Evolutionary conservation across 768 basidiomycete species (phyloP), one percentile per base, ranked within the genome.

Genomic region (Tricholoma hemisulphureum): DNA sequence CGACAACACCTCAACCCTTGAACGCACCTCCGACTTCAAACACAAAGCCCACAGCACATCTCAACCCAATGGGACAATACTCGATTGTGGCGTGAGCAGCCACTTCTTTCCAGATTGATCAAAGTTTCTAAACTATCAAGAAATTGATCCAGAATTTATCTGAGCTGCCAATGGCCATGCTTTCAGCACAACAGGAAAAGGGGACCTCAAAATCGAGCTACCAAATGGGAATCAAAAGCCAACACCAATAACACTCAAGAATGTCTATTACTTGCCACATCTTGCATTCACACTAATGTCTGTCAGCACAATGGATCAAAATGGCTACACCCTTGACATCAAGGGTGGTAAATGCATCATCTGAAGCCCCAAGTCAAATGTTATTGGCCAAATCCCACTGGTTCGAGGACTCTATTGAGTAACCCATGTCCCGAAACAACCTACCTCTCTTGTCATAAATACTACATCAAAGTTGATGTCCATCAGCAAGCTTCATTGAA

Each of bases 251-350:
- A 63, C 59, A n/a, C 58, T 73, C 20, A 46, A 26, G n/a, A n/a
- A n/a, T n/a, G n/a, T n/a, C n/a, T n/a, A n/a, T n/a, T n/a, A n/a
- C n/a, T n/a, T n/a, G n/a, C 69, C 71, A 13, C 41, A 65, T 6
- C 58, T 74, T 56, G 65, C 66, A 1, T 71, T 64, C 51, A 72
- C 69, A 11, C 66, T 73, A 10, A 58, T 74, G n/a, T 73, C 69
- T 2, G 61, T 68, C 11, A 53, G 57, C 29, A 55, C 57, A 29
- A 54, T 73, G 23, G 61, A 62, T 45, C 14, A 52, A 9, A 53
- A 61, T 5, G 63, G 67, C 8, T 65, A 58, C 54, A 20, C 41
- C 21, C 41, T 43, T 6, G 20, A 20, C 20, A 43, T 43, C 41
- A 43, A 43, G 20, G 8, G 20, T 43, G 41, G 41, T 5, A 13